Conservation (phyloP, 2,329 filamentous ascomycete species). For the Tolypocladium ovalisporum region DNA sequence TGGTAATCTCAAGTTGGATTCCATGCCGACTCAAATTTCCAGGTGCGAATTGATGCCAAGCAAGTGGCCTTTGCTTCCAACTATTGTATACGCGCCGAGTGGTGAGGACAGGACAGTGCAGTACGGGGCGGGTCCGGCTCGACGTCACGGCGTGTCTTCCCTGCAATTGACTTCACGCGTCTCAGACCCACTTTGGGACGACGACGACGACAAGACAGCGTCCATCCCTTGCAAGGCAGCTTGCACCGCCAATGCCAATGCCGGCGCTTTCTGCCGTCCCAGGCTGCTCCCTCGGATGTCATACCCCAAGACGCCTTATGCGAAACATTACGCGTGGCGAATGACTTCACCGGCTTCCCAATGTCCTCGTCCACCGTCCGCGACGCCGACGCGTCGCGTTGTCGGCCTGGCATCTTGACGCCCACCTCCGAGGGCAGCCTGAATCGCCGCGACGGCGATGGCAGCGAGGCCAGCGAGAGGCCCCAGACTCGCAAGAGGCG, state of each 20-base stretch:
- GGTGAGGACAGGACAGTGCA: too few relatives aligned
- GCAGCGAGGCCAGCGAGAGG: constrained; percentile 8
- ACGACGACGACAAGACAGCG: neutral
- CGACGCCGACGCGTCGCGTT: constrained; percentile 39
- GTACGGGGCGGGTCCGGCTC: too few relatives aligned
- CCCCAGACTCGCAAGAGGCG: constrained; percentile 23
- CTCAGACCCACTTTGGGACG: neutral
- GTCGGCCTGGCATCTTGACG: constrained; percentile 28
- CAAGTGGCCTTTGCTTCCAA: too few relatives aligned
- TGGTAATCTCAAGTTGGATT: too few relatives aligned
- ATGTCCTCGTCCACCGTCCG: constrained; percentile 23
- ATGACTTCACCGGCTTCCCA: constrained; percentile 6
- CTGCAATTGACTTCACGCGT: neutral
- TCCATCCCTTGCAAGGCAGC: neutral
- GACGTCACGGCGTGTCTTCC: neutral
- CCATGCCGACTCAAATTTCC: too few relatives aligned
- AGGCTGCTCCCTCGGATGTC: neutral
- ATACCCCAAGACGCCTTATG: neutral
- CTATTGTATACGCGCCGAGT: too few relatives aligned
- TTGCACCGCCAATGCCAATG: neutral
- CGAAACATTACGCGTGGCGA: constrained; percentile 2
- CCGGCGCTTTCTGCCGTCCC: neutral
- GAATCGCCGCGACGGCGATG: constrained; percentile 20
- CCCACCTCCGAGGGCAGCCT: constrained; percentile 27
- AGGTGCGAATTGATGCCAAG: too few relatives aligned